Evolutionary conservation across 176 grass and related monocot genomes (phyloP).

Genomic region (Juncus effusus): DNA sequence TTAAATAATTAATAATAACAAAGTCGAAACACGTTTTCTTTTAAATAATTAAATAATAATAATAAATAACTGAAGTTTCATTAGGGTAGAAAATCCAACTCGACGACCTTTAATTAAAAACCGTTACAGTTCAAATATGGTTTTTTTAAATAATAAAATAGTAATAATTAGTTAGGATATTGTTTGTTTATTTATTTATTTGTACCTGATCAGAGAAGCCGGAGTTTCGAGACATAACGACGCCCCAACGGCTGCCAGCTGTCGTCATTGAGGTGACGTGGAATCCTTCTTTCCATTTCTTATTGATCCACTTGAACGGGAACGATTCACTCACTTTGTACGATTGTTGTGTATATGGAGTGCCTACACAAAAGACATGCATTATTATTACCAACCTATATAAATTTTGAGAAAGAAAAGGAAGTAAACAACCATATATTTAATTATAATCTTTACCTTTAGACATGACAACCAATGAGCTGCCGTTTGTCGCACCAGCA

Average conservation of each 20-base stretch:
- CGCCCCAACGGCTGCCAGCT: constrained; percentile 90
- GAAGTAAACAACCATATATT: background rate
- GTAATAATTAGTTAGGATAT: no score
- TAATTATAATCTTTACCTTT: constrained; percentile 47
- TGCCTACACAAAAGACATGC: constrained; percentile 73
- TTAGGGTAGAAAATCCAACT: constrained; percentile 72
- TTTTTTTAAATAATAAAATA: no score
- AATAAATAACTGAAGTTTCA: no score
- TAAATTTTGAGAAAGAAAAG: no score
- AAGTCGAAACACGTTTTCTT: no score
- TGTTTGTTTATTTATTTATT: background rate
- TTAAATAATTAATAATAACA: no score
- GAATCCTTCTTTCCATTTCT: constrained; percentile 99
- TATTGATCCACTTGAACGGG: constrained; percentile 99
- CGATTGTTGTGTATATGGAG: constrained; percentile 93
- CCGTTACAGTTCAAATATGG: no score
- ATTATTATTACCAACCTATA: no score
- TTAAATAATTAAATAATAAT: no score
- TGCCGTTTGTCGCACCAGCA: constrained; percentile 85
- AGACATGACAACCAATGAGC: constrained; percentile 98
- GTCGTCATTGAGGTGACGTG: constrained; percentile 99
- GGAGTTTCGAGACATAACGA: constrained; percentile 97
- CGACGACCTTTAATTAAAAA: constrained; percentile 31
- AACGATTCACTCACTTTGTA: constrained; percentile 99
- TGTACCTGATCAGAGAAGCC: constrained; percentile 88